These are phyloP conservation scores for Hypomontagnella monticulosa DNA, from an alignment of 495 filamentous ascomycete species.

Conservation along the genomic window DNA sequence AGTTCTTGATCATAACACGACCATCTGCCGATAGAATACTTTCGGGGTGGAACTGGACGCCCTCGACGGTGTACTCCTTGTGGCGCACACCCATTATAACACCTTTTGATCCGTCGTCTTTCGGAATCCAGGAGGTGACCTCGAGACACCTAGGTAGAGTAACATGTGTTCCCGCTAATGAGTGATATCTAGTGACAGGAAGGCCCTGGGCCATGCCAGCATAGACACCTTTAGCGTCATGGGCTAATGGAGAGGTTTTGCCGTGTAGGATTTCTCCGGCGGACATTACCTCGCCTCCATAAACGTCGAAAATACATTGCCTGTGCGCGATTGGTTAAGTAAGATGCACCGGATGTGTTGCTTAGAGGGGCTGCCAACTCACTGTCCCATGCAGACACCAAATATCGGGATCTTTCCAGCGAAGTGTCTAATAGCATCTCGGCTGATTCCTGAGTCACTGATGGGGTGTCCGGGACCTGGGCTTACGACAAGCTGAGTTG, in stretches of 20 bases:
- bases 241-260: constrained; percentile 89
- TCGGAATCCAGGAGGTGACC: constrained; percentile 88
- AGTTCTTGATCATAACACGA: constrained; percentile 89
- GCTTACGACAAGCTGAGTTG: constrained; percentile 93
- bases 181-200: constrained; percentile 94
- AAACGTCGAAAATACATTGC: constrained; percentile 93
- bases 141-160: constrained; percentile 89
- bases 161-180: constrained; percentile 89
- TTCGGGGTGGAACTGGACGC: constrained; percentile 97
- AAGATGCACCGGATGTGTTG: neutral
- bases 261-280: constrained; percentile 97
- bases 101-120: constrained; percentile 68
- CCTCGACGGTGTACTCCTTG: constrained; percentile 88
- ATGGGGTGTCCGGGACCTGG: constrained; percentile 93
- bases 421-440: constrained; percentile 89
- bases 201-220: constrained; percentile 77
- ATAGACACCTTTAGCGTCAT: constrained; percentile 91
- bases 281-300: constrained; percentile 89
- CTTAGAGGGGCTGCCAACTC: constrained; percentile 48
- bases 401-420: constrained; percentile 97
- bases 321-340: constrained; percentile 42
- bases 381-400: constrained; percentile 98
- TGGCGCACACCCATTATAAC: constrained; percentile 98
- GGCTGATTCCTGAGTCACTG: constrained; percentile 91
- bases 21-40: constrained; percentile 94